Evolutionary conservation across 2,329 filamentous ascomycete species (phyloP), one percentile per base, ranked within the genome.

Genomic region (Teratosphaeria nubilosa): DNA sequence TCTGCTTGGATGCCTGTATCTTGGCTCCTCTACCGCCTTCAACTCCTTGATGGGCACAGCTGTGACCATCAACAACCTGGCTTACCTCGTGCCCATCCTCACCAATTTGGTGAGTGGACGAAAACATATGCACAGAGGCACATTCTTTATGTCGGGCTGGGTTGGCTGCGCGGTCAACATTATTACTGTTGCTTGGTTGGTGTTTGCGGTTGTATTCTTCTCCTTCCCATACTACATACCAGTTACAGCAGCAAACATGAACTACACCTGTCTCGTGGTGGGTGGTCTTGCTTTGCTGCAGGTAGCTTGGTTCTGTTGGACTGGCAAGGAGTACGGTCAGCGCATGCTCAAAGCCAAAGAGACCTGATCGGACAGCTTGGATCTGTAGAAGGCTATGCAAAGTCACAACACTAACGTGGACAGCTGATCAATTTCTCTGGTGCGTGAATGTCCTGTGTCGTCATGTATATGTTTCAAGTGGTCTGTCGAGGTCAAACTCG

Each of bases 201-300:
- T 74, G 30, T 78, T 81, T 62, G 79, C 78, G 0, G 70, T 80
- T 54, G 62, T 80, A 55, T 77, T 80, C 50, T 57, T 53, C 56
- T 51, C 24, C 7, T 57, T 57, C n/a, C 56, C 56, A 6, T 31
- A 37, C 20, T 51, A 31, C 6, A 27, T 25, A 25, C 56, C 32
- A 24, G 56, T 57, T n/a, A 30, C 25, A 24, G 30, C 56, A 20
- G 32, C n/a, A 5, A 57, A 25, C 24, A 57, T 53, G 56, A 53
- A 57, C 24, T 57, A 53, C 31, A 51, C 37, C 1, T 53, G 25
- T 20, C 25, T 53, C 24, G 51, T 53, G 20, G 41, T 48, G 5
- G 41, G 41, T n/a, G 41, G 41, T 48, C 41, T 48, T 22, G 41
- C 41, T 48, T 48, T 24, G 41, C 20, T 48, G n/a, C n/a, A 48